Percentiles rank a stretch among this genome's conserved stretches.
These are phyloP conservation scores for Zea mays DNA, from an alignment of 176 grass and related monocot genomes.

Conservation along the genomic window DNA sequence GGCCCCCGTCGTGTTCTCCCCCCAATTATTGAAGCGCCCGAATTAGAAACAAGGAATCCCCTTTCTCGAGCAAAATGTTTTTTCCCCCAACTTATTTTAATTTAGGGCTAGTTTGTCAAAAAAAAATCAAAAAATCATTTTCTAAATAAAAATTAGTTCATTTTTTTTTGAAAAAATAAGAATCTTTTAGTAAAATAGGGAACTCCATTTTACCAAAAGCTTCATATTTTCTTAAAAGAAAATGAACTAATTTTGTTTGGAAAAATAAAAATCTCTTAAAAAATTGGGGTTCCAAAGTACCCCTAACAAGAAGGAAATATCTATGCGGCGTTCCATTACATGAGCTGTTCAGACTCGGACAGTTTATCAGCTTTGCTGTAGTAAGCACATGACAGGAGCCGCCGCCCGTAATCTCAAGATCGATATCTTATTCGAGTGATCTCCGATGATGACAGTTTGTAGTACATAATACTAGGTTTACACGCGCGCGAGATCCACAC, in stretches of 20 bases:
- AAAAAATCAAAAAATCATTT: no score
- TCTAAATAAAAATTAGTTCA: no score
- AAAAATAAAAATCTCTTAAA: no score
- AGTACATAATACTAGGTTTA: background rate
- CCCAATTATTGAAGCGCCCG: conserved; percentile 57
- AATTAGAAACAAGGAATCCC: conserved; percentile 82
- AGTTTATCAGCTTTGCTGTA: no score
- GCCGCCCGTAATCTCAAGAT: background rate
- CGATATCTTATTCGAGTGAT: background rate
- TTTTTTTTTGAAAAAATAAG: no score
- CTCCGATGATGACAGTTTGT: background rate
- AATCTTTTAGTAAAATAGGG: no score
- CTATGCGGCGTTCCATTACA: no score
- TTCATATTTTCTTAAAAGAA: no score
- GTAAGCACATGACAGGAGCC: background rate
- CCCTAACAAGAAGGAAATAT: background rate
- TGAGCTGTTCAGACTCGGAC: background rate
- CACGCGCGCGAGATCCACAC: background rate
- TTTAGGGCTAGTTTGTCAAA: no score
- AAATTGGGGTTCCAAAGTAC: no score
- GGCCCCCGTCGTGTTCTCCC: background rate
- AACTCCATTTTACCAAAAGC: no score
- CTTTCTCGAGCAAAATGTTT: conserved; percentile 22
- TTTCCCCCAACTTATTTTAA: conserved; percentile 20
- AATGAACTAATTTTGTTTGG: no score